Conservation (phyloP, 305 asterid species). For the Rubia balearica region DNA sequence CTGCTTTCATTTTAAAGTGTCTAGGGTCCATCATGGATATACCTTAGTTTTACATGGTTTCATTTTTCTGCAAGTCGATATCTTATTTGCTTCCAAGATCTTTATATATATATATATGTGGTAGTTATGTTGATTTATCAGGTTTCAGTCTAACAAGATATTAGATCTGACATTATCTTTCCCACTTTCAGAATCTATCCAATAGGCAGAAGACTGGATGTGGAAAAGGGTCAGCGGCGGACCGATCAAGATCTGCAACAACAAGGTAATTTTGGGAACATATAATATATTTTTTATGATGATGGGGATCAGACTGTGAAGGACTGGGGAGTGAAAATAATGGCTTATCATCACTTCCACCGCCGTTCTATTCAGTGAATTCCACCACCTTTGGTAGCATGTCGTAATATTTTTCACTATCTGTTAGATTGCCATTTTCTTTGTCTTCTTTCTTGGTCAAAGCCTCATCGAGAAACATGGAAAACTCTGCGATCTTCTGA, state of each 20-base stretch:
- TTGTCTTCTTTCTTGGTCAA: constrained; percentile 37
- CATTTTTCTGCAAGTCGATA: too few species aligned
- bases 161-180: constrained; percentile 16
- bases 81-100: too few species aligned
- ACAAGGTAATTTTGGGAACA: constrained; percentile 58
- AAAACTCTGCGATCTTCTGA: too few species aligned
- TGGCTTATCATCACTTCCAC: constrained; percentile 45
- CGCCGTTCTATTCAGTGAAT: constrained; percentile 83
- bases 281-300: constrained; percentile 16
- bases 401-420: constrained; percentile 80
- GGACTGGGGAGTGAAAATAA: constrained; percentile 29
- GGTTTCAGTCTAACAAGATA: constrained; percentile 14
- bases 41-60: too few species aligned
- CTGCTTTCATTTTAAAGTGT: too few species aligned
- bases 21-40: too few species aligned
- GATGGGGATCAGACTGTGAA: constrained; percentile 29
- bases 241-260: constrained; percentile 93
- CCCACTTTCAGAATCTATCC: constrained; percentile 60
- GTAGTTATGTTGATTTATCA: constrained; percentile 15
- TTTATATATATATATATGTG: too few species aligned
- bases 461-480: constrained; percentile 70
- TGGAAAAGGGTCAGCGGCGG: constrained; percentile 95
- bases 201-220: constrained; percentile 92
- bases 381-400: constrained; percentile 86
- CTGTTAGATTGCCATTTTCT: constrained; percentile 69